Conservation (phyloP, 306 rosid genomes). For the Cicer bijugum region DNA sequence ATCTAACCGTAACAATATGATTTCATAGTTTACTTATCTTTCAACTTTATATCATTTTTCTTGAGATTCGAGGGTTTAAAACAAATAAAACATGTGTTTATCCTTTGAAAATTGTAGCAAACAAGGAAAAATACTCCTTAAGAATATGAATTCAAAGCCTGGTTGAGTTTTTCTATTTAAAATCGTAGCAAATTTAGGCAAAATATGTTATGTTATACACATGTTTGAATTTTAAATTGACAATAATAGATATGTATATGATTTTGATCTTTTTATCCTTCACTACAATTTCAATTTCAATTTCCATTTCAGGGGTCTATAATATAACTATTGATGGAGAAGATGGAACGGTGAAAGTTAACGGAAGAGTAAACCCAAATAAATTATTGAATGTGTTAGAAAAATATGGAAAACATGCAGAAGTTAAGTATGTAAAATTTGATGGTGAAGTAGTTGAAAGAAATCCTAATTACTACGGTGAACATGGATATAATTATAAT, state of each 20-base stretch:
- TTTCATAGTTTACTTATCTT: fast-evolving
- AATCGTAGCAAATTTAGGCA: background rate
- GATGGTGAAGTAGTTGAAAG: constrained; percentile 51
- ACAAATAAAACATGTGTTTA: no score
- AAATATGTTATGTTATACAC: background rate
- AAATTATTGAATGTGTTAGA: constrained; percentile 44
- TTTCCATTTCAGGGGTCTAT: constrained; percentile 39
- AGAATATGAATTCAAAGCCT: background rate
- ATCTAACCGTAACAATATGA: no score
- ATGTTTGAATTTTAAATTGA: background rate
- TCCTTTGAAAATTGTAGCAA: no score
- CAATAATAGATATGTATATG: background rate
- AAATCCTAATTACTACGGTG: constrained; percentile 16
- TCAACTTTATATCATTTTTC: no score
- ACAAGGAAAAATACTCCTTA: background rate
- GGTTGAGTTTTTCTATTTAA: constrained; percentile 3
- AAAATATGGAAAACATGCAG: constrained; percentile 50
- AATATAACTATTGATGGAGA: constrained; percentile 49
- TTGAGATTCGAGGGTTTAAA: no score
- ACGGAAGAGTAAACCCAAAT: constrained; percentile 53
- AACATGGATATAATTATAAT: constrained; percentile 24
- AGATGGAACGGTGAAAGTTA: constrained; percentile 47
- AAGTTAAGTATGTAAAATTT: constrained; percentile 46
- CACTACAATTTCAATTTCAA: background rate
- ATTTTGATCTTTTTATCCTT: background rate